phyloP scores from a whole-genome alignment of 768 basidiomycete species.

The Sporobolomyces roseus region DNA sequence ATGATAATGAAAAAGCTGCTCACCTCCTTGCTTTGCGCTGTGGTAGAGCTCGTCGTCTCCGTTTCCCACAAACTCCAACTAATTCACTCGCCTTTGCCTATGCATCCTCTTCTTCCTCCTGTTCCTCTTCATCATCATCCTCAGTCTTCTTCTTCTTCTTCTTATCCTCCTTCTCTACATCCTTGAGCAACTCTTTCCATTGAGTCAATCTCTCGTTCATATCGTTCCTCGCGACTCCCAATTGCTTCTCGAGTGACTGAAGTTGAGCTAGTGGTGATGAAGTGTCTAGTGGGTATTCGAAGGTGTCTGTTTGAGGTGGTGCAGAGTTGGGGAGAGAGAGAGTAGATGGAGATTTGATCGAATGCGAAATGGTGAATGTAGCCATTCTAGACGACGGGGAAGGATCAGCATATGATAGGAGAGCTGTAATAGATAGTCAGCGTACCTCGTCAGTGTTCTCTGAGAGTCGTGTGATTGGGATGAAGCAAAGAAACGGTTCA shows the following conservation, averaged over 20 bases:
- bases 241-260: constrained; percentile 27
- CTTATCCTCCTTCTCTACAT: constrained; percentile 18
- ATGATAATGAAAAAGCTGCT: no score
- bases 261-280: constrained; percentile 15
- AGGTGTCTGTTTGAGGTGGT: not conserved
- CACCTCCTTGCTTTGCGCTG: no score
- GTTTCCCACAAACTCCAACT: no score
- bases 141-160: constrained; percentile 15
- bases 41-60: no score
- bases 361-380: not conserved
- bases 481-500: not conserved
- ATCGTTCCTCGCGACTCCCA: constrained; percentile 14
- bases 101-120: not conserved
- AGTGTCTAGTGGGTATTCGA: constrained; percentile 15
- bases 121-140: constrained; percentile 15
- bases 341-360: not conserved
- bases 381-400: not conserved
- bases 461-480: not conserved
- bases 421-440: not conserved
- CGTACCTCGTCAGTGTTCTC: not conserved
- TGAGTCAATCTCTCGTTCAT: constrained; percentile 24
- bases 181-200: constrained; percentile 34
- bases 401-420: not conserved
- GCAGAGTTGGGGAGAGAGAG: not conserved
- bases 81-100: no score